phyloP scores from a whole-genome alignment of 805 yeast genomes.

The Sugiyamaella valdiviana region DNA sequence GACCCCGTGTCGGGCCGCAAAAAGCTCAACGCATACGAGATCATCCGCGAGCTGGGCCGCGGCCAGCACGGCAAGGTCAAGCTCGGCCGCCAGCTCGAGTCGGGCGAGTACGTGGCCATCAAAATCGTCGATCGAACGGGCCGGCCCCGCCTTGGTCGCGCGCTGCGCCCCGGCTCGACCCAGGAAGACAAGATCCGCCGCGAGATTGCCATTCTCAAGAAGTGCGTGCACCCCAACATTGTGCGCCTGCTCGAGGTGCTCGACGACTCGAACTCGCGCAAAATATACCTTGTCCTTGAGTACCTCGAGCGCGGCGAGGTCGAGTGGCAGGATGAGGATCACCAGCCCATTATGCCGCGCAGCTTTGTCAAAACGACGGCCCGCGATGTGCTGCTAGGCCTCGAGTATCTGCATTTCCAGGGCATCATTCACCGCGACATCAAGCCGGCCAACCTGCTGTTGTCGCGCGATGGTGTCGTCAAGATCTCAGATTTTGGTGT shows the following conservation, averaged over 20 bases:
- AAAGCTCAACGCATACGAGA: slow-evolving; percentile 83
- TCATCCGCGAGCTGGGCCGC: slow-evolving; percentile 76
- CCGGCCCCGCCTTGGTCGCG: slow-evolving; percentile 45
- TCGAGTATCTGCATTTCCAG: slow-evolving; percentile 84
- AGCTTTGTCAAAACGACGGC: slow-evolving; percentile 64
- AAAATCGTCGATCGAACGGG: slow-evolving; percentile 80
- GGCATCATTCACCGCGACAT: slow-evolving; percentile 94
- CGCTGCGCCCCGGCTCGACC: slow-evolving; percentile 34
- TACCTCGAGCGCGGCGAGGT: slow-evolving; percentile 88
- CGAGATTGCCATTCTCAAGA: slow-evolving; percentile 90
- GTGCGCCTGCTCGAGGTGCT: slow-evolving; percentile 79
- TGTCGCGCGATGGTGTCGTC: slow-evolving; percentile 62
- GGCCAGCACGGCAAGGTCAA: slow-evolving; percentile 99
- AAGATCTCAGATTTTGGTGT: slow-evolving; percentile 98
- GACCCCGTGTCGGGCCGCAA: slow-evolving; percentile 82
- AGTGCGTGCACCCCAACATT: slow-evolving; percentile 84
- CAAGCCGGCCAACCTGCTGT: slow-evolving; percentile 85
- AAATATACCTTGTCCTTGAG: slow-evolving; percentile 85
- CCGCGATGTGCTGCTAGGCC: slow-evolving; percentile 77
- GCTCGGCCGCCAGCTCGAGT: slow-evolving; percentile 68
- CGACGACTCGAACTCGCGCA: slow-evolving; percentile 76
- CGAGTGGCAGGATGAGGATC: slow-evolving; percentile 57
- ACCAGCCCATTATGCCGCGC: slow-evolving; percentile 63
- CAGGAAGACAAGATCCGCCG: slow-evolving; percentile 72
- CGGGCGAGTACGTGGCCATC: slow-evolving; percentile 68